Base-by-base conservation (phyloP, 2,329 filamentous ascomycete genomes). In the Sporothrix mexicana region DNA sequence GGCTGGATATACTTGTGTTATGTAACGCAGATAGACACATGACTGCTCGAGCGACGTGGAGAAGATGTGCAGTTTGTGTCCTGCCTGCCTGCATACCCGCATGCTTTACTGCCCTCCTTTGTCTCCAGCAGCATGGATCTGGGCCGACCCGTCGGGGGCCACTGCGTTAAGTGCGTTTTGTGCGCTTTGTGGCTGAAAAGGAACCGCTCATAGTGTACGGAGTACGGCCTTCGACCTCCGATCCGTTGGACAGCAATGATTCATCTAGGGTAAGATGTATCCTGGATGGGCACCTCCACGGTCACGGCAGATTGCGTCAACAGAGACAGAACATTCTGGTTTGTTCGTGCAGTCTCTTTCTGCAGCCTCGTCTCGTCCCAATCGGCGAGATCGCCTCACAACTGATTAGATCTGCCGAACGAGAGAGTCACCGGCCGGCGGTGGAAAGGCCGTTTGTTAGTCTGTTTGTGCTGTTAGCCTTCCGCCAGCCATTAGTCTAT, bases 381-480 rank as follows among this genome's bases (percentile, higher is more conserved):
- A 36, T 7, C 30, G 1, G 30, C 30, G 30, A 36, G 30, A 36
- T 36, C 30, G 4, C 7, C 30, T 36, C 4, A 36, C 30, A 6
- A 4, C 30, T 36, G 30, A 36, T 36, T 36, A 36, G 30, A 36
- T 36, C 30, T 36, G 30, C 30, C 30, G 30, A 7, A 36, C n/a
- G 49, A 47, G 15, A 61, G 59, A 64, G 59, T 64, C 59, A 64
- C 20, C 8, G 59, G 59, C 9, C 55, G 23, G 23, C 23, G 55
- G 30, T 36, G 30, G 4, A 17, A 49, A 7, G 57, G 17, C n/a
- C 5, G 2, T 15, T 62, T 36, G 30, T 36, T 7, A 7, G n/a
- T n/a, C n/a, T n/a, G n/a, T n/a, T n/a, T n/a, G n/a, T n/a, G n/a
- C n/a, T n/a, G n/a, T n/a, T n/a, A n/a, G n/a, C n/a, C 7, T 36